Percentiles rank a stretch among this genome's conserved stretches.
Conservation (phyloP, 495 filamentous ascomycete genomes). For the Penicillium verhagenii region DNA sequence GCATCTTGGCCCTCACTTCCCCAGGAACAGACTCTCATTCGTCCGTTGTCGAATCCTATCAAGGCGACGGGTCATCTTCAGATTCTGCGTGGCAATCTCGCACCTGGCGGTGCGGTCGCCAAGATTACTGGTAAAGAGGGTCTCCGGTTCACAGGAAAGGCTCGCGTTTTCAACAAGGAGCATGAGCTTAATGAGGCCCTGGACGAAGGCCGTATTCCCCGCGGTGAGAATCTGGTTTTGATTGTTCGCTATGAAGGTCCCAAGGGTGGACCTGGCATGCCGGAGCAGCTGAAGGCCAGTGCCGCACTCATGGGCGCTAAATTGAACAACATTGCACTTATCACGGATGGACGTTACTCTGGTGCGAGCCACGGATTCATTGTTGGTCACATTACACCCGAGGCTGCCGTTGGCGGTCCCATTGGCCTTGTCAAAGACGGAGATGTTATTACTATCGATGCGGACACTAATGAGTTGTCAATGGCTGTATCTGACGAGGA, state of each 20-base stretch:
- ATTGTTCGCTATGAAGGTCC: slow-evolving; percentile 96
- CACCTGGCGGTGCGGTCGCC: slow-evolving; percentile 88
- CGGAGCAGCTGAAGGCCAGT: slow-evolving; percentile 89
- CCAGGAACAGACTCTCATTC: slow-evolving; percentile 82
- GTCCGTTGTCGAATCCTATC: slow-evolving; percentile 78
- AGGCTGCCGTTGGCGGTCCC: slow-evolving; percentile 80
- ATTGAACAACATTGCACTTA: slow-evolving; percentile 82
- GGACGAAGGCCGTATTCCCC: slow-evolving; percentile 66
- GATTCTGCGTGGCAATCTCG: slow-evolving; percentile 85
- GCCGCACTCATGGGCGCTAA: slow-evolving; percentile 93
- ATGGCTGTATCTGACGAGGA: slow-evolving; percentile 77
- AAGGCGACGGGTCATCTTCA: slow-evolving; percentile 87
- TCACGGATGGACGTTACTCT: slow-evolving; percentile 90
- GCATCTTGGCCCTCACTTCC: slow-evolving; percentile 75
- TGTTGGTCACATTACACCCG: slow-evolving; percentile 90
- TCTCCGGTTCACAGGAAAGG: slow-evolving; percentile 74
- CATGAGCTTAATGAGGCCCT: slow-evolving; percentile 73
- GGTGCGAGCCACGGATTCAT: slow-evolving; percentile 96
- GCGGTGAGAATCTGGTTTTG: slow-evolving; percentile 80
- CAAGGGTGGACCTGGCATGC: slow-evolving; percentile 95
- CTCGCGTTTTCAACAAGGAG: slow-evolving; percentile 91
- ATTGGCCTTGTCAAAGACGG: slow-evolving; percentile 79
- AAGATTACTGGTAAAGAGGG: slow-evolving; percentile 99
- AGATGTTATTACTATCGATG: slow-evolving; percentile 84
- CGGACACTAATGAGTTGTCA: slow-evolving; percentile 70